A percentile compares a stretch with the other conserved stretches of the same genome.
Conservation (phyloP, 306 rosid genomes). For the Malus sieversii region DNA sequence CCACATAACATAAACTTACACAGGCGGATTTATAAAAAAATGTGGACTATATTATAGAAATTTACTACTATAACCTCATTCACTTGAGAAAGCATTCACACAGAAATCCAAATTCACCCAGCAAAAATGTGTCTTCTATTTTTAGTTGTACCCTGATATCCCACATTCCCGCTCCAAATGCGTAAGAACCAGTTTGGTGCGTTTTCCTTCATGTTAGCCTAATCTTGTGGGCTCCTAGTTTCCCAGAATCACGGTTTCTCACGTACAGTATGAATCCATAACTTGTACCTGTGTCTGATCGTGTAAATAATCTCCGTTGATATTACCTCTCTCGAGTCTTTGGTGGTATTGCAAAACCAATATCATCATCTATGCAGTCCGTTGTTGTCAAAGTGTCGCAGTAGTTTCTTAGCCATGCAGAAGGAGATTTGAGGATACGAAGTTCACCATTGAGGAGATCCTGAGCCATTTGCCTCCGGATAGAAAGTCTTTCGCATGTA, state of each 20-base stretch:
- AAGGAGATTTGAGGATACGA: conserved; percentile 56
- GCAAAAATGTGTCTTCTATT: not conserved
- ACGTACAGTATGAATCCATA: not conserved
- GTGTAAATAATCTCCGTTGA: too few relatives aligned
- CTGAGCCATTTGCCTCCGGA: conserved; percentile 45
- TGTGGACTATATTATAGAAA: too few relatives aligned
- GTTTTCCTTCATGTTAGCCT: not conserved
- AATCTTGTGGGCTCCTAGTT: not conserved
- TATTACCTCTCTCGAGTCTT: too few relatives aligned
- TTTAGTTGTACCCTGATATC: not conserved
- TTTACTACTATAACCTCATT: too few relatives aligned
- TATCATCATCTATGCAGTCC: not conserved
- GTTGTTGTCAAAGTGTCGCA: conserved; percentile 25
- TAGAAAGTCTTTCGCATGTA: conserved; percentile 10
- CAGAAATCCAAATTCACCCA: not conserved
- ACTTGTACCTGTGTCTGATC: too few relatives aligned
- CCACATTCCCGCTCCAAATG: not conserved
- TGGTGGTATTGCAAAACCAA: not conserved
- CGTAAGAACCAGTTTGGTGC: not conserved
- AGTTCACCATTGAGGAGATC: conserved; percentile 60
- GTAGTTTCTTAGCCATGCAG: conserved; percentile 50
- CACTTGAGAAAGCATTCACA: too few relatives aligned
- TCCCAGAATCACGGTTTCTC: not conserved
- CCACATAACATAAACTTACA: too few relatives aligned
- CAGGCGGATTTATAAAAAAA: too few relatives aligned